Evolutionary conservation across 257 asterid genomes (phyloP).

Genomic region (Catharanthus roseus): DNA sequence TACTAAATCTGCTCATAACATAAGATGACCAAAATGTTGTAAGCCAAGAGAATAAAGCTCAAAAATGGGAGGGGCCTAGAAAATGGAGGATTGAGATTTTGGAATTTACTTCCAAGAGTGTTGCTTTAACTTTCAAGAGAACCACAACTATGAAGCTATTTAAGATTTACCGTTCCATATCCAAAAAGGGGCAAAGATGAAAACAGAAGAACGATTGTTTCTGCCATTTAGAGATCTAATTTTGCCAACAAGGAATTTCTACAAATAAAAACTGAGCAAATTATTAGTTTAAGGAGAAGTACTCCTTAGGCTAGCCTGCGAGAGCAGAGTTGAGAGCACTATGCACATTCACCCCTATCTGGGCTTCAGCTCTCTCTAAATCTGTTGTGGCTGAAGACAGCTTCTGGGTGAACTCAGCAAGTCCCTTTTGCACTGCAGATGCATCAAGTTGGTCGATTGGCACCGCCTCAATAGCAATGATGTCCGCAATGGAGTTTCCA

Average conservation of each 20-base stretch:
- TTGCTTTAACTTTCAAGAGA: not conserved
- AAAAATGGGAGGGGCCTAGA: not conserved
- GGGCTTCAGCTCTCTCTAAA: constrained; percentile 48
- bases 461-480: constrained; percentile 44
- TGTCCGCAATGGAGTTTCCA: constrained; percentile 42
- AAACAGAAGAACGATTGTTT: not conserved
- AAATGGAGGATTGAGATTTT: not conserved
- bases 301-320: constrained; percentile 19
- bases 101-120: not conserved
- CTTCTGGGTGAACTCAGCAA: constrained; percentile 42
- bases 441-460: constrained; percentile 47
- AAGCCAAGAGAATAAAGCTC: constrained; percentile 8
- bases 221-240: constrained; percentile 1
- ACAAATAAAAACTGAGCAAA: not conserved
- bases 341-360: constrained; percentile 44
- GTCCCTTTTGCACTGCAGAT: constrained; percentile 31
- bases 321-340: constrained; percentile 42
- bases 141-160: not conserved
- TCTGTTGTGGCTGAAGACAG: constrained; percentile 43
- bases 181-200: not conserved
- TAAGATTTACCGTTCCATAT: constrained; percentile 2
- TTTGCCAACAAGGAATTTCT: not conserved
- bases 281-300: not conserved
- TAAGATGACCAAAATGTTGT: not conserved
- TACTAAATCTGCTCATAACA: not conserved